Conservation (phyloP, 768 basidiomycete genomes). For the Clavulina sp. region DNA sequence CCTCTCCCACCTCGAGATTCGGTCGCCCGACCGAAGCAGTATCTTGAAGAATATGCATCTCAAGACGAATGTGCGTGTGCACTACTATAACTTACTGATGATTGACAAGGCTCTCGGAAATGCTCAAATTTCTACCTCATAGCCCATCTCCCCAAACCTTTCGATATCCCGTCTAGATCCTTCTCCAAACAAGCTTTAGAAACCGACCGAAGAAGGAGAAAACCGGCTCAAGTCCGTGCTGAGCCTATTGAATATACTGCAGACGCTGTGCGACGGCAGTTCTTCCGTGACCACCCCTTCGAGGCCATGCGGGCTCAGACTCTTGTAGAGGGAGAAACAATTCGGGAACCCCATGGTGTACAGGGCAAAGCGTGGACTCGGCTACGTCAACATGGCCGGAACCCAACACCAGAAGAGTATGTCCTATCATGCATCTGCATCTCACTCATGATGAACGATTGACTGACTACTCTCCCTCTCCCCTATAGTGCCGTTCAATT, state of each 20-base stretch:
- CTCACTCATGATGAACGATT: background rate
- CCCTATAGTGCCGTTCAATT: slow-evolving; percentile 76
- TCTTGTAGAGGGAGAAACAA: slow-evolving; percentile 48
- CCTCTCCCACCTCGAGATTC: slow-evolving; percentile 64
- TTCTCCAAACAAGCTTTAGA: slow-evolving; percentile 14
- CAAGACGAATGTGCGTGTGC: no score
- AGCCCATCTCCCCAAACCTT: slow-evolving; percentile 24
- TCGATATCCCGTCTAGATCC: slow-evolving; percentile 25
- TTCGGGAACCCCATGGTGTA: slow-evolving; percentile 39
- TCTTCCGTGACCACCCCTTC: slow-evolving; percentile 93
- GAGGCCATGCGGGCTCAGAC: slow-evolving; percentile 73
- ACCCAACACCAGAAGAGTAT: slow-evolving; percentile 84
- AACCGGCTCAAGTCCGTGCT: slow-evolving; percentile 23
- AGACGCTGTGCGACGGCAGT: slow-evolving; percentile 72
- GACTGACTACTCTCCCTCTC: slow-evolving; percentile 9
- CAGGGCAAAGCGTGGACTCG: slow-evolving; percentile 54
- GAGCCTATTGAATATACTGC: slow-evolving; percentile 58
- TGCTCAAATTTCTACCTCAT: background rate
- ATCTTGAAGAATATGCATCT: background rate
- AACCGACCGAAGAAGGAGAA: slow-evolving; percentile 13
- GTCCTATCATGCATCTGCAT: slow-evolving; percentile 17
- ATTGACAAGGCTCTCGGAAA: no score
- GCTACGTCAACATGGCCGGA: slow-evolving; percentile 61
- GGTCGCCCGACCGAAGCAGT: slow-evolving; percentile 18
- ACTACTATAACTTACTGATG: no score